Percentiles rank a stretch among this genome's conserved stretches.
Conservation (phyloP, 345 rosid species). For the Eucalyptus pauciflora region DNA sequence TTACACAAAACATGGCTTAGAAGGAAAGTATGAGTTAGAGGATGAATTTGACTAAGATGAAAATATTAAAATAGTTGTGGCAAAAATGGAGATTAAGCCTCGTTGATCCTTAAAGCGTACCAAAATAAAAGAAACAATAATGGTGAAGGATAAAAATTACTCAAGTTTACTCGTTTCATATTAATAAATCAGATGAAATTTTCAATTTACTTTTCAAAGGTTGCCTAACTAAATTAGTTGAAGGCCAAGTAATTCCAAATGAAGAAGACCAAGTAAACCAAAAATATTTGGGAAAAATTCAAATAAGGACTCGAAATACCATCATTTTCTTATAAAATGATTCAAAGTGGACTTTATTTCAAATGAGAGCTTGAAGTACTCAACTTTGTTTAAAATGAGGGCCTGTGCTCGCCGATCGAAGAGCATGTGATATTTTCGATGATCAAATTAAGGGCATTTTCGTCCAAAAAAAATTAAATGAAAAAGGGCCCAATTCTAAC, state of each 20-base stretch:
- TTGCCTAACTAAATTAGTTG: too few relatives aligned
- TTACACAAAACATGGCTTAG: background rate
- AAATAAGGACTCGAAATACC: fast-evolving
- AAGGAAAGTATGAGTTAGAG: background rate
- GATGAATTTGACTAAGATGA: background rate
- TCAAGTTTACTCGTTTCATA: too few relatives aligned
- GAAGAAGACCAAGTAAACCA: too few relatives aligned
- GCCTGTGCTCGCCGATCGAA: fast-evolving
- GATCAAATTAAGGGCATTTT: background rate
- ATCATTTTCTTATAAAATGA: background rate
- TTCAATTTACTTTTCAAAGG: too few relatives aligned
- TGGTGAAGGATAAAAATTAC: too few relatives aligned
- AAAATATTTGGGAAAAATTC: background rate
- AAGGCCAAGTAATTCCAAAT: too few relatives aligned
- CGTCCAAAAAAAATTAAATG: background rate
- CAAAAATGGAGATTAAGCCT: background rate
- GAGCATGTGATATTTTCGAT: background rate
- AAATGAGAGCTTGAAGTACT: background rate
- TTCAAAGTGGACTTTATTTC: background rate
- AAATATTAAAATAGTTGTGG: background rate
- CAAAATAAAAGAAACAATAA: too few relatives aligned
- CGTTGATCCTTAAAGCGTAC: too few relatives aligned
- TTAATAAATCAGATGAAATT: too few relatives aligned
- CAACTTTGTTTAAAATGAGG: background rate
- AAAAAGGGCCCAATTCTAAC: too few relatives aligned